These are phyloP conservation scores for Penicillium manginii DNA, from an alignment of 495 filamentous ascomycete species.

Conservation along the genomic window DNA sequence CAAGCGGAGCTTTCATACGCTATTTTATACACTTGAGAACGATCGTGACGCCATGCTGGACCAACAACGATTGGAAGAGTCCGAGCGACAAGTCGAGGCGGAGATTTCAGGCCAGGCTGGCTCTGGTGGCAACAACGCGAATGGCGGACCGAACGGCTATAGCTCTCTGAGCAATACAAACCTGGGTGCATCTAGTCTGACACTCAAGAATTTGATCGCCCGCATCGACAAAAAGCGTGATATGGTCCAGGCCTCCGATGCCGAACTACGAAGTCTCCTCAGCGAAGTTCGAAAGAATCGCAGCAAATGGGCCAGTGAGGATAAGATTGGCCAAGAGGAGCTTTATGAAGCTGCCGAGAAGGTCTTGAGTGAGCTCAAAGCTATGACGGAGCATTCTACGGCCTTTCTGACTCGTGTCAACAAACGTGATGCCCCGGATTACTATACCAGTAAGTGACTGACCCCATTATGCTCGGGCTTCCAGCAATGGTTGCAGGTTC, in stretches of 20 bases:
- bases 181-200: constrained; percentile 94
- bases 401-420: constrained; percentile 92
- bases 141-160: constrained; percentile 60
- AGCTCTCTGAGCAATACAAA: constrained; percentile 92
- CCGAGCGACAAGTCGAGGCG: constrained; percentile 92
- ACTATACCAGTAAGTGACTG: constrained; percentile 72
- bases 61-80: constrained; percentile 94
- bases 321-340: constrained; percentile 95
- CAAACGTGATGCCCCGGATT: constrained; percentile 96
- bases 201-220: constrained; percentile 93
- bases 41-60: constrained; percentile 96
- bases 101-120: constrained; percentile 78
- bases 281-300: constrained; percentile 96
- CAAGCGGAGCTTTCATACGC: constrained; percentile 83
- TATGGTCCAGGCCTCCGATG: constrained; percentile 85
- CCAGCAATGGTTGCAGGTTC: constrained; percentile 7
- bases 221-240: constrained; percentile 91
- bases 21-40: constrained; percentile 94
- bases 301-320: constrained; percentile 98
- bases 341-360: constrained; percentile 96
- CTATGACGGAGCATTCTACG: constrained; percentile 92
- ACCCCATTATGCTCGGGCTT: constrained; percentile 1
- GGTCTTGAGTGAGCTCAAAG: constrained; percentile 93
- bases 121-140: constrained; percentile 48
- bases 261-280: constrained; percentile 88